Evolutionary conservation across 2,329 filamentous ascomycete genomes (phyloP), one percentile per base, ranked within the genome.

Genomic region (Colletotrichum tofieldiae): DNA sequence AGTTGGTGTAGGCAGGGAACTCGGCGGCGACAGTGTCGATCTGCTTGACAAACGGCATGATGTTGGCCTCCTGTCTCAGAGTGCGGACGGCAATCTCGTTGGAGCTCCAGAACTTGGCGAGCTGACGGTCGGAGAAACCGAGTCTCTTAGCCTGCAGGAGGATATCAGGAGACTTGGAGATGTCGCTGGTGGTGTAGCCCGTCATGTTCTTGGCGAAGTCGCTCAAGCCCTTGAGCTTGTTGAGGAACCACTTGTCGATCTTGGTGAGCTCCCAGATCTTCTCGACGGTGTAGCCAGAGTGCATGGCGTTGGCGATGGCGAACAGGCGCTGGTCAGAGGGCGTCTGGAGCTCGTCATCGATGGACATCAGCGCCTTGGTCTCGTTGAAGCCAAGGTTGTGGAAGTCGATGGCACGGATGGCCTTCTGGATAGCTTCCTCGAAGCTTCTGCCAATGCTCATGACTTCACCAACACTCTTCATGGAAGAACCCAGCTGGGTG

Each of bases 401-500:
- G 84, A 94, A 96, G 82, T 99, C 96, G 70, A 98, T 96, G 51
- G 94, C 92, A 62, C 96, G 93, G 78, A 99, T 99, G 26, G 96
- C 96, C 84, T 98, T 99, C 79, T 99, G 96, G 52, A 99, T 98
- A 11, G 96, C 96, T 84, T 99, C 96, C 83, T 99, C 96, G 77
- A 99, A 99, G 0, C 94, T 97, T 76, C 96, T 89, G 69, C 96
- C 96, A 77, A 99, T 98, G 79, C 93, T 96, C 96, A 99, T 98
- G 76, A 99, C 96, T 82, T 99, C 96, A 79, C 96, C 96, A 65
- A 99, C 95, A 89, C 94, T 98, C 92, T 98, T 99, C 96, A 99
- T 99, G 16, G 96, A 98, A 3, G 96, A 98, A 39, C 95, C 96
- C 32, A 99, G 92, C 80, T 97, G 93, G 1, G 95, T 98, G 5